Evolutionary conservation across 176 grass and related monocot species (phyloP).

Genomic region (Echinochloa phyllopogon): DNA sequence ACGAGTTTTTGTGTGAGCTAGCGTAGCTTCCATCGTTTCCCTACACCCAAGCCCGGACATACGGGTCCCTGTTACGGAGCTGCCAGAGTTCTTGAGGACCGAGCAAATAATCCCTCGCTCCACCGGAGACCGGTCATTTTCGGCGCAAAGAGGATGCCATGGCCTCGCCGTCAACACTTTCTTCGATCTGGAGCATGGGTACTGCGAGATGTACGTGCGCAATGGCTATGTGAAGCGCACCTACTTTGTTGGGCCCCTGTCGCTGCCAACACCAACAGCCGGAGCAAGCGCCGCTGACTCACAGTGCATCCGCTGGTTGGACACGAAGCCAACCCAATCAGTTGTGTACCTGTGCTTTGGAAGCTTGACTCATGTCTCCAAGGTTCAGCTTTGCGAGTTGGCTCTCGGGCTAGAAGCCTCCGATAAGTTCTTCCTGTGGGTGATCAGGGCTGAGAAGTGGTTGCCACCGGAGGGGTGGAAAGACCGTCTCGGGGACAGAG

Average conservation of each 20-base stretch:
- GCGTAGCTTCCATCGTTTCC: too few relatives aligned
- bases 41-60: not conserved
- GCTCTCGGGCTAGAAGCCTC: slow-evolving; percentile 45
- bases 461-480: slow-evolving; percentile 5
- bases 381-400: slow-evolving; percentile 32
- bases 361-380: slow-evolving; percentile 8
- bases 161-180: slow-evolving; percentile 44
- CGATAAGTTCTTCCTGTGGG: slow-evolving; percentile 42
- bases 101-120: rapidly evolving
- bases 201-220: slow-evolving; percentile 1
- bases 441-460: too few relatives aligned
- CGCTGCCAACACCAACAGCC: not conserved
- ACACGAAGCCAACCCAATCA: slow-evolving; percentile 2
- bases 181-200: slow-evolving; percentile 23
- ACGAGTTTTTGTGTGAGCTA: too few relatives aligned
- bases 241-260: slow-evolving; percentile 47
- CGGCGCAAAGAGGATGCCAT: not conserved
- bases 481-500: not conserved
- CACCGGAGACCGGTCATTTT: rapidly evolving
- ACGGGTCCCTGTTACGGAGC: slow-evolving; percentile 6
- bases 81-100: slow-evolving; percentile 36
- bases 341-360: slow-evolving; percentile 56
- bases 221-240: not conserved
- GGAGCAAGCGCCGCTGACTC: not conserved
- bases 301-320: slow-evolving; percentile 34